Percentiles rank a stretch among this genome's conserved stretches.
Evolutionary conservation across 2,329 filamentous ascomycete genomes (phyloP).

Genomic region (Biscogniauxia marginata): DNA sequence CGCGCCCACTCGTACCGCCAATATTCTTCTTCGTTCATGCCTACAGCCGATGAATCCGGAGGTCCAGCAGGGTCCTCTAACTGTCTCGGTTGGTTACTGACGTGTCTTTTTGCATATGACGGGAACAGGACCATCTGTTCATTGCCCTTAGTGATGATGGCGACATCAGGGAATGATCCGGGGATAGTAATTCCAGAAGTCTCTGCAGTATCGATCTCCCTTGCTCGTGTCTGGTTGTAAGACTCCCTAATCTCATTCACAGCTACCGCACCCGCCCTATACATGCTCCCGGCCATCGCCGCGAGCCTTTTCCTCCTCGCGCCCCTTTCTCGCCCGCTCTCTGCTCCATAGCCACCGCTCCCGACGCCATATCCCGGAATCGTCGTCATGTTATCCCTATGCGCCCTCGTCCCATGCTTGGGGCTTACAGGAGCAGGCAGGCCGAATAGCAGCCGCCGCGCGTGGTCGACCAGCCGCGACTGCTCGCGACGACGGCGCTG

Average conservation of each 20-base stretch:
- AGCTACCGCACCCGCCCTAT: constrained; percentile 55
- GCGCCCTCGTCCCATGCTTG: constrained; percentile 35
- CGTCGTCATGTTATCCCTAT: constrained; percentile 31
- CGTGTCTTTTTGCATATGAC: constrained; percentile 80
- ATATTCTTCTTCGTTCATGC: constrained; percentile 64
- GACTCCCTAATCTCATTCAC: constrained; percentile 60
- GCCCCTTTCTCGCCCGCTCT: constrained; percentile 56
- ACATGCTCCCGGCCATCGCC: constrained; percentile 57
- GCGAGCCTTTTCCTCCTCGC: constrained; percentile 76
- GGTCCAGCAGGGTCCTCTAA: constrained; percentile 35
- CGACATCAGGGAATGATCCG: constrained; percentile 78
- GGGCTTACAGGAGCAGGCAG: constrained; percentile 25
- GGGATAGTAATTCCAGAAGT: constrained; percentile 55
- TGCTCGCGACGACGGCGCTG: constrained; percentile 55
- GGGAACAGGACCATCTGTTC: constrained; percentile 96
- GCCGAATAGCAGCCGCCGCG: constrained; percentile 47
- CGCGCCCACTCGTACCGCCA: constrained; percentile 78
- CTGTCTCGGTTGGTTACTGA: constrained; percentile 41
- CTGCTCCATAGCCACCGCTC: constrained; percentile 39
- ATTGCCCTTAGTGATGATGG: constrained; percentile 74
- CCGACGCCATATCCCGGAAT: constrained; percentile 33
- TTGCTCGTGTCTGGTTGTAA: constrained; percentile 52
- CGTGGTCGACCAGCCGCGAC: constrained; percentile 46
- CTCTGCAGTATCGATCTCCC: constrained; percentile 35
- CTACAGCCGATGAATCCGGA: constrained; percentile 40